These are phyloP conservation scores for Protea cynaroides DNA, from an alignment of 164 flowering plant species.

Conservation along the genomic window DNA sequence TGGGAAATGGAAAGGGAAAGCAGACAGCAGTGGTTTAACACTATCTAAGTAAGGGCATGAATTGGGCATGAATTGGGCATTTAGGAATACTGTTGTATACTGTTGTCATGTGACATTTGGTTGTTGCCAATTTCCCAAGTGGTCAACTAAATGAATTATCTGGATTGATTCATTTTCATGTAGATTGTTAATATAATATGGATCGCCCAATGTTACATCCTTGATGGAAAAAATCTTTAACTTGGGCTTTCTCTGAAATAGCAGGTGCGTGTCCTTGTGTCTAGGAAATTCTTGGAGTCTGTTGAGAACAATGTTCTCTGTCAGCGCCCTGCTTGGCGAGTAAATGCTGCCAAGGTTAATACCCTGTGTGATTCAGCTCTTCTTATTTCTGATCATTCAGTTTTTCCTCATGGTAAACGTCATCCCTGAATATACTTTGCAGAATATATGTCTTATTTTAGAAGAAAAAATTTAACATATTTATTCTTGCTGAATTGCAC, in stretches of 20 bases:
- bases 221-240: not conserved
- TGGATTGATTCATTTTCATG: not conserved
- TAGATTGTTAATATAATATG: not conserved
- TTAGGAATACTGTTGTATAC: no score
- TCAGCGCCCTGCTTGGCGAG: slow-evolving; percentile 76
- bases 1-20: no score
- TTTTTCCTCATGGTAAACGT: slow-evolving; percentile 54
- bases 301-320: slow-evolving; percentile 44
- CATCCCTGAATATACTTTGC: not conserved
- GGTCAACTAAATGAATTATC: not conserved
- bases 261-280: slow-evolving; percentile 54
- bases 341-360: slow-evolving; percentile 64
- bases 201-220: not conserved
- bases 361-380: slow-evolving; percentile 52
- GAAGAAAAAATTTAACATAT: no score
- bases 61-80: no score
- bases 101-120: not conserved
- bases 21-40: no score
- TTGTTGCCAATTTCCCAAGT: not conserved
- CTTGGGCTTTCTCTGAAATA: slow-evolving; percentile 13
- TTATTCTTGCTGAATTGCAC: no score
- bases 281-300: slow-evolving; percentile 65
- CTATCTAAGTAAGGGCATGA: no score
- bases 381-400: slow-evolving; percentile 80
- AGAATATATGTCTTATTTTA: not conserved